Base-by-base conservation (phyloP, 768 basidiomycete species). In the Coprinellus micaceus region DNA sequence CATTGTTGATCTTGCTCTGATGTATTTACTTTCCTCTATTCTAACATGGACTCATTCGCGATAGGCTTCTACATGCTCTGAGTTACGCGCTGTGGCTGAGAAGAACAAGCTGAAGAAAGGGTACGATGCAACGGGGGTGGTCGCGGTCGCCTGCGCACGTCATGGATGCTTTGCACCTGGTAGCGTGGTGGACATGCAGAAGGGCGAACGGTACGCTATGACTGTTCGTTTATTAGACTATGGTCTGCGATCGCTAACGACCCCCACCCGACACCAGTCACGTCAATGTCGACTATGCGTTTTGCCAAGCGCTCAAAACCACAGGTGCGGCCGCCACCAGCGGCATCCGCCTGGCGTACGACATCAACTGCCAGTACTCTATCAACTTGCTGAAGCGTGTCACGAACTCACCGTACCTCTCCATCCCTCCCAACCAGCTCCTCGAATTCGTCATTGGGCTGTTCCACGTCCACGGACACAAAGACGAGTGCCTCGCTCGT, bases 391-490 rank as follows among this genome's bases (percentile, higher is more conserved):
- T 30, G 11, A n/a, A 44, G 2, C 26, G 58, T 6, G 51, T 65
- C 17, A 13, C 4, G 25, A 47, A 47, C 12, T 54, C 39, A 15
- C 15, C 49, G 2, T 19, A 52, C 9, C 40, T 60, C 9, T 52
- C 56, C 0, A 0, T 17, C 0, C 37, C 29, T 1, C 0, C 61
- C 0, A 26, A 53, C 1, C 59, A 1, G 66, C 67, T 15, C 63
- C 66, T 15, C 7, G 40, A 43, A 6, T 43, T 43, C n/a, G 15
- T 43, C n/a, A 43, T 43, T 43, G 40, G 40, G 0, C 53, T 65
- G 0, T 69, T 64, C 52, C 65, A 69, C 46, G 57, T 68, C 0
- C 66, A 69, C 53, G 67, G 60, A 0, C 66, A 69, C 48, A 47
- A 52, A 15, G 44, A 58, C 0, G 29, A 66, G 26, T 71, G 70